Conservation (phyloP, 352 stramenopile species). For the Phytophthora citrophthora region DNA sequence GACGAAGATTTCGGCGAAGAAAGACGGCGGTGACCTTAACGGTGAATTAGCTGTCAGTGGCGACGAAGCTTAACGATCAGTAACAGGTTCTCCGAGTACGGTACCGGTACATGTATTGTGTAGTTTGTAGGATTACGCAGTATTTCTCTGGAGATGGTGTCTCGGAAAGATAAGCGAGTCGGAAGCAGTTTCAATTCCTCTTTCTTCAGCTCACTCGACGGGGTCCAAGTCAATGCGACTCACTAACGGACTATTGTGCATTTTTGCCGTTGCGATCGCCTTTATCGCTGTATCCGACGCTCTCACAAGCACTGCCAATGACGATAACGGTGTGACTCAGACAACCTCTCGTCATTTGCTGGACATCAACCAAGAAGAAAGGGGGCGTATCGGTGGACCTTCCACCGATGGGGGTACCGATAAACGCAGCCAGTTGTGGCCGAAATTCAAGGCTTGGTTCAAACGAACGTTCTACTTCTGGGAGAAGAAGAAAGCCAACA, state of each 20-base stretch:
- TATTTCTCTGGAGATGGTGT: no score
- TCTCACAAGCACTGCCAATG: neutral
- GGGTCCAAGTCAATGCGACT: neutral
- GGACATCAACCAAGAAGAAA: neutral
- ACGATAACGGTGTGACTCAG: neutral
- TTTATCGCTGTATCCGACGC: neutral
- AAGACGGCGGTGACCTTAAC: no score
- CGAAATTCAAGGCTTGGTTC: constrained; percentile 1
- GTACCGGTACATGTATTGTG: no score
- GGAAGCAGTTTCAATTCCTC: no score
- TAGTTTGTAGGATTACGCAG: no score
- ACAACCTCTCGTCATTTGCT: neutral
- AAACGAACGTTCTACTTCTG: neutral
- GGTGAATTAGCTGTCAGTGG: no score
- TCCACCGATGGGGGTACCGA: neutral
- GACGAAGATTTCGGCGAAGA: no score
- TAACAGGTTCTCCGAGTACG: no score
- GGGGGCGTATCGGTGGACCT: neutral
- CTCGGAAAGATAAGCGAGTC: no score
- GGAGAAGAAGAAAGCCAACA: neutral
- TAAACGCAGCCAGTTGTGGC: neutral
- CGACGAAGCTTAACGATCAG: no score
- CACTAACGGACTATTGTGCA: neutral
- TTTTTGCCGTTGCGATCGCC: neutral
- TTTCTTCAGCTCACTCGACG: neutral